Conservation (phyloP, 202 grass and related monocot species). For the Schoenoplectus triqueter region DNA sequence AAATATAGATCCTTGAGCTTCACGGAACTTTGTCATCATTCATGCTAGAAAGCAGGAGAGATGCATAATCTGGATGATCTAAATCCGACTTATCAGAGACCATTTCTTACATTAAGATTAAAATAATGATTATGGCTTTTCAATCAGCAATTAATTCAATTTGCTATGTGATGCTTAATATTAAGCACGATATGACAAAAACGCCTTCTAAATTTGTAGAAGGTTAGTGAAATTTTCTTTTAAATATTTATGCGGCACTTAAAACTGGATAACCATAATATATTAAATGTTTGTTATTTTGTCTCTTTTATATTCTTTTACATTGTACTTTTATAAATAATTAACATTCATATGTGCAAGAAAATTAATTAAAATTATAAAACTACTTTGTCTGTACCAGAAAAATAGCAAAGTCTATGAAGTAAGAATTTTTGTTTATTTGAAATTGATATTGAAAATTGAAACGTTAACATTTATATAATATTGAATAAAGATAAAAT, state of each 20-base stretch:
- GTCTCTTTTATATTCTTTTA: background rate
- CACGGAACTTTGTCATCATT: background rate
- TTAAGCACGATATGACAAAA: background rate
- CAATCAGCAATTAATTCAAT: background rate
- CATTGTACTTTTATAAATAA: background rate
- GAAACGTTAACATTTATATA: background rate
- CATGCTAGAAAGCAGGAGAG: background rate
- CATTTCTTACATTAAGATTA: background rate
- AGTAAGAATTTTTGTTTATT: background rate
- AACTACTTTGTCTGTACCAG: background rate
- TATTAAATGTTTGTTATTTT: background rate
- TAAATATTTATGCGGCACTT: too few species aligned
- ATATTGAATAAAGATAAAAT: background rate
- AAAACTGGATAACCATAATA: background rate
- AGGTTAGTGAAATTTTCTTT: too few species aligned
- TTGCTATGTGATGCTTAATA: too few species aligned
- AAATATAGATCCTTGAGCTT: background rate
- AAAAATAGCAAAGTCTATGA: background rate
- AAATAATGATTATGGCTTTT: background rate
- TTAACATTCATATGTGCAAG: background rate
- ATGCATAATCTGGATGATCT: too few species aligned
- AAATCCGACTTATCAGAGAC: background rate
- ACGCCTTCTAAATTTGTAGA: background rate
- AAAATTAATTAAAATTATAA: background rate
- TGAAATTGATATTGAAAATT: background rate